Base-by-base conservation (phyloP, 768 basidiomycete genomes). In the Lactifluus volemus region DNA sequence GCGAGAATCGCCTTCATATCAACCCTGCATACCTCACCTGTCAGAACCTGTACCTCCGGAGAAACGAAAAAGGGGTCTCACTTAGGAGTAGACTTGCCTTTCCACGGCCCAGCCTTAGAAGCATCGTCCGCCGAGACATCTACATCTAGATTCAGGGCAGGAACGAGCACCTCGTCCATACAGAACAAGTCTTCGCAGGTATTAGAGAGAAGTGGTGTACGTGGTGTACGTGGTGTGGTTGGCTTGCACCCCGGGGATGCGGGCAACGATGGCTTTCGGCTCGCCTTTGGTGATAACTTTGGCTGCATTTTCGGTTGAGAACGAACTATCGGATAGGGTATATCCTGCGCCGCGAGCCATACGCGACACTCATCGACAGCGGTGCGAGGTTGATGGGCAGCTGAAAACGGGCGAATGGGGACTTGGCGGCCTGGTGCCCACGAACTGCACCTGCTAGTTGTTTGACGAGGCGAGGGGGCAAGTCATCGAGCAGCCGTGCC, bases 1-100 rank as follows among this genome's bases (percentile, higher is more conserved):
- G 87, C 89, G 82, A 98, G 91, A 59, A 98, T 82, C 15, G 81
- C 73, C 67, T 87, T 88, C 81, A 98, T 86, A 69, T 96, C 90
- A 12, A 85, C 82, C 25, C 89, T 93, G 62, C 9, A 63, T 25
- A 0, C 0, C 32, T 14, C 52, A n/a, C 34, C 17, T 32, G 10
- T 60, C 38, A 54, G 53, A 41, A 44, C 21, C 14, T n/a, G 21
- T 41, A 47, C 11, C 5, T 4, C 9, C 12, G 4, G 5, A 30
- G 29, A 45, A 5, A n/a, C 2, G 11, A 2, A 73, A 73, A 41
- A 6, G n/a, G 7, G 44, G 5, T 19, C 82, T 42, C 67, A 84
- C 85, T 78, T 78, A 58, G 84, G 83, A 0, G 73, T 77, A 3
- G 71, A 60, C 12, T 70, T 66, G 6, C 65, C 58, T 59, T 71